These are phyloP conservation scores for Candida peoriensis DNA, from an alignment of 805 yeast genomes.

Conservation along the genomic window DNA sequence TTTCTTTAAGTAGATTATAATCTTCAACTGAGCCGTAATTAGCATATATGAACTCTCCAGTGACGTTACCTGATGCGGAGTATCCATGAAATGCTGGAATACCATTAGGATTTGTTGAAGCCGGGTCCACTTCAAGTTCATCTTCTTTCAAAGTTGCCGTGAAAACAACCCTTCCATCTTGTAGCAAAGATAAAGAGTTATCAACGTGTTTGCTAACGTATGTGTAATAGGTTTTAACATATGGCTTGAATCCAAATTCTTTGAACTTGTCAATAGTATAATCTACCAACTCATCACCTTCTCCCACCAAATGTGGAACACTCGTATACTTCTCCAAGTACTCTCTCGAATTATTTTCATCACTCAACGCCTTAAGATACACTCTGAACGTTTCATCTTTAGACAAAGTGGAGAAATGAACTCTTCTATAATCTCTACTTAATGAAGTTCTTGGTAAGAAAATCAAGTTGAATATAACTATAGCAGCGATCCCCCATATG, in stretches of 20 bases:
- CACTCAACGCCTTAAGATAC: conserved; percentile 38
- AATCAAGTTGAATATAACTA: conserved; percentile 47
- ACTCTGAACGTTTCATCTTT: conserved; percentile 65
- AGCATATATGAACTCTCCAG: conserved; percentile 49
- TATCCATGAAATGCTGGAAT: conserved; percentile 57
- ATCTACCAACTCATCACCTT: conserved; percentile 36
- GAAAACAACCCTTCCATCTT: conserved; percentile 33
- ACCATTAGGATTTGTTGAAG: conserved; percentile 38
- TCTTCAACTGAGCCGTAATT: conserved; percentile 59
- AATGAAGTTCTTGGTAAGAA: conserved; percentile 84
- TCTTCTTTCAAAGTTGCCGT: conserved; percentile 46
- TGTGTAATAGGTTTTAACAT: conserved; percentile 50
- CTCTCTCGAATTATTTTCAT: conserved; percentile 28
- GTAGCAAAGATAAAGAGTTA: conserved; percentile 35
- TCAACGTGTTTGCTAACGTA: conserved; percentile 49
- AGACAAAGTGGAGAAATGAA: conserved; percentile 63
- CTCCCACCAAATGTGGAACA: conserved; percentile 30
- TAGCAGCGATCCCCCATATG: conserved; percentile 22
- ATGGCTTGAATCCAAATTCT: conserved; percentile 46
- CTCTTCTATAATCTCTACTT: conserved; percentile 71
- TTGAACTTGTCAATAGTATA: conserved; percentile 47
- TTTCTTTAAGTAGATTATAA: conserved; percentile 35
- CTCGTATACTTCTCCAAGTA: conserved; percentile 24
- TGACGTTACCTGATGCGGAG: conserved; percentile 58
- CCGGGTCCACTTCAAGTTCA: conserved; percentile 35